Base-by-base conservation (phyloP, 2,329 filamentous ascomycete genomes). In the Ceratocystis colombiana region DNA sequence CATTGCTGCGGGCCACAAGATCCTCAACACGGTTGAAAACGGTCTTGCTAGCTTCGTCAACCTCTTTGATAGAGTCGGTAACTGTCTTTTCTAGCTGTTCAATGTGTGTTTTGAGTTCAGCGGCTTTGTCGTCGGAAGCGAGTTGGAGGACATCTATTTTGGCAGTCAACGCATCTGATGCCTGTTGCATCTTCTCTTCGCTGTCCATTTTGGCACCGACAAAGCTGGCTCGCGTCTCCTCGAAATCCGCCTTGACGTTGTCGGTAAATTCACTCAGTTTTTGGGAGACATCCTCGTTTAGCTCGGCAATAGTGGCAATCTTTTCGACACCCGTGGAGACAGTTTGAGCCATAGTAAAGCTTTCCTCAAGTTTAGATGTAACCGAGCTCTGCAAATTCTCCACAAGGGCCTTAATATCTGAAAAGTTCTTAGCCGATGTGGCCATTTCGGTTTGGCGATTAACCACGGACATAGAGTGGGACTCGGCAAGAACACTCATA, bases 11-110 rank as follows among this genome's bases (percentile, higher is more conserved):
- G 69, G 77, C 78, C 70, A 87, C 86, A 3, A 93, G 86, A 61
- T 93, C 87, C 66, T 95, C 89, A 15, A 96, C 88, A 70, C 88
- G 87, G 64, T 82, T 84, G 71, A 96, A 93, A 37, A 96, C 89
- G 0, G 88, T 91, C 77, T 89, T 90, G 6, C 90, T 93, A 57
- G 94, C 90, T 72, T 90, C 87, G 66, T 90, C 86, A 82, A 93
- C 88, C 75, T 91, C 93, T 72, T 96, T 89, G 66, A 92, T 83
- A 0, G 89, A 88, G 65, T 95, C 90, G 10, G 87, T 89, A 65
- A 96, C 85, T 5, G 86, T 87, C 45, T 85, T 84, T 6, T 90
- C 89, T 61, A 96, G 86, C 0, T 89, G 91, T 71, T 96, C 91
- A 66, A 96, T 87, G 0, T 95, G 84, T 7, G 89, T 78, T 74